These are phyloP conservation scores for Benincasa hispida DNA, from an alignment of 306 rosid species.

Conservation along the genomic window DNA sequence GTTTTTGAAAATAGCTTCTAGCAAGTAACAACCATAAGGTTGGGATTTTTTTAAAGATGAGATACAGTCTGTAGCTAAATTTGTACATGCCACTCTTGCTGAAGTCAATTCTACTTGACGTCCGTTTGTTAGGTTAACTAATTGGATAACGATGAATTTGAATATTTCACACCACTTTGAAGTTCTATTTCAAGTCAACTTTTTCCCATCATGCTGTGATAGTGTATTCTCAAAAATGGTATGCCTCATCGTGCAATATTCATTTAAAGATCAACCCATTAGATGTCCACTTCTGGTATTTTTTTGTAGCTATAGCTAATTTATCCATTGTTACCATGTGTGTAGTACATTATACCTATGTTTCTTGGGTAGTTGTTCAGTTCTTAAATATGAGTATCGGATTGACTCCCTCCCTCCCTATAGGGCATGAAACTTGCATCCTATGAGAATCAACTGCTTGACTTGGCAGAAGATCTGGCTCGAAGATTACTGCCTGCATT, in stretches of 20 bases:
- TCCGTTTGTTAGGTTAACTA: neutral
- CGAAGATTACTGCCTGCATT: conserved; percentile 89
- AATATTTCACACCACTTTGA: neutral
- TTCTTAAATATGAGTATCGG: neutral
- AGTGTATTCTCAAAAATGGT: neutral
- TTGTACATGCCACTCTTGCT: neutral
- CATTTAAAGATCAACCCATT: neutral
- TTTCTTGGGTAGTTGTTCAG: neutral
- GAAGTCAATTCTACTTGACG: neutral
- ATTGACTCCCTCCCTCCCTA: neutral
- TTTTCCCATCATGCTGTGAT: neutral
- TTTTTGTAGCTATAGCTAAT: neutral
- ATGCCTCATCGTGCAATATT: neutral
- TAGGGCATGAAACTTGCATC: conserved; percentile 85
- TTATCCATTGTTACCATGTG: neutral
- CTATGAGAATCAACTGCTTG: conserved; percentile 67
- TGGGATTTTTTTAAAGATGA: neutral
- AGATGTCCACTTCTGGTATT: neutral
- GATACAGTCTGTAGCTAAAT: neutral
- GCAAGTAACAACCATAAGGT: neutral
- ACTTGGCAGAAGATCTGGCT: conserved; percentile 85
- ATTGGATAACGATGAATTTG: neutral
- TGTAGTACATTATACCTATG: neutral
- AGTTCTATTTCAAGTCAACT: neutral
- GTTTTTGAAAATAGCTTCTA: neutral